phyloP scores from a whole-genome alignment of 768 basidiomycete species.

The Pisolithus marmoratus region DNA sequence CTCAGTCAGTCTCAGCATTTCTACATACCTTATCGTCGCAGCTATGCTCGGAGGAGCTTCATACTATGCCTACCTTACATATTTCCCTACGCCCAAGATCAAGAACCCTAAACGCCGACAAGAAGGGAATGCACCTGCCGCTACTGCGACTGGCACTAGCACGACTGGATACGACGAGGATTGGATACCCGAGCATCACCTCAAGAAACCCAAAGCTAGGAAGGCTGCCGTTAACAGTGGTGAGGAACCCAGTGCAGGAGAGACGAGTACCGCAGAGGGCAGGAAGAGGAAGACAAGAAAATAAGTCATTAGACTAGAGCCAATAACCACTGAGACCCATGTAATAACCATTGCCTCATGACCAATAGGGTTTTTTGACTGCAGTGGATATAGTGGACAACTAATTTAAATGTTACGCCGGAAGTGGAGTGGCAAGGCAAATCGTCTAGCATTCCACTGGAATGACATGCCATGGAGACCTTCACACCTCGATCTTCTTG shows the following conservation, averaged over 20 bases:
- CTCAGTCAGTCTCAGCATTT: slow-evolving; percentile 33
- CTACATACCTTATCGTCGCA: slow-evolving; percentile 66
- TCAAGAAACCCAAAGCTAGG: slow-evolving; percentile 56
- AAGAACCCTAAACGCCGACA: slow-evolving; percentile 41
- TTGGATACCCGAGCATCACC: slow-evolving; percentile 89
- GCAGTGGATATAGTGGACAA: background rate
- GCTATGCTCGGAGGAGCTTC: slow-evolving; percentile 56
- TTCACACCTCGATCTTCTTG: slow-evolving; percentile 62
- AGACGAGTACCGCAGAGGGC: slow-evolving; percentile 57
- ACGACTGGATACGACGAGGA: slow-evolving; percentile 77
- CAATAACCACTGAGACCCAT: background rate
- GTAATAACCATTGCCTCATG: background rate
- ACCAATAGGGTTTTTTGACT: background rate
- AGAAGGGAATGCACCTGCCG: slow-evolving; percentile 49
- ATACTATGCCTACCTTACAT: slow-evolving; percentile 62
- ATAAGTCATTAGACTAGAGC: slow-evolving; percentile 22
- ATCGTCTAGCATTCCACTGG: too few species aligned
- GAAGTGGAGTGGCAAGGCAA: too few species aligned
- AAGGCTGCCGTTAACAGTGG: slow-evolving; percentile 52
- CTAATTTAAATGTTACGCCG: slow-evolving; percentile 6
- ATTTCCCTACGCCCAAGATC: slow-evolving; percentile 55
- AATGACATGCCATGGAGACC: background rate
- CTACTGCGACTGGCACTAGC: slow-evolving; percentile 56
- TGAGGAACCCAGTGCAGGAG: slow-evolving; percentile 62
- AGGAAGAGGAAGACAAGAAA: slow-evolving; percentile 45